Base-by-base conservation (phyloP, 1,284 basidiomycete species). In the Pholiota adiposa region DNA sequence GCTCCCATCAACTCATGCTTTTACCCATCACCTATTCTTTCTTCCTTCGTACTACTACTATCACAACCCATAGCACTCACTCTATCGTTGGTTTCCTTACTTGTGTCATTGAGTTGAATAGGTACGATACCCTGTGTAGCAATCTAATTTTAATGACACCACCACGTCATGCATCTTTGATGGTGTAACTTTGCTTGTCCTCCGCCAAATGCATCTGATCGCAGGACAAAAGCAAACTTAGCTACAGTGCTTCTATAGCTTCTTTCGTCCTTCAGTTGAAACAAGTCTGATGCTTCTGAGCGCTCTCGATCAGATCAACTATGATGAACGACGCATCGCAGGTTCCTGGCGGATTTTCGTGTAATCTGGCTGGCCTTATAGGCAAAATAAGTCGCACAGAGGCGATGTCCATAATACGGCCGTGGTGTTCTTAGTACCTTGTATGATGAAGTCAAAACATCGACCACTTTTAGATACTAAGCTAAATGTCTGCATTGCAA, bases 1-100 rank as follows among this genome's bases (percentile, higher is more conserved):
- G 23, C 60, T 52, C 54, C 38, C 54, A 48, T 62, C 44, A 49
- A 41, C 31, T 49, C 29, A 51, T 49, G 48, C 25, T 56, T 58
- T 49, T 50, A 54, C 50, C 54, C 57, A 53, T 54, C 54, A 56
- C 55, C 57, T 62, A 53, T 63, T 58, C 61, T 36, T 48, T 48
- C 33, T 29, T 48, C 60, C 40, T 52, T 63, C 64, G 67, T 61
- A 65, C 58, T 61, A 65, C 58, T 61, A 66, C 59, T 58, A 62
- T 56, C 61, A 48, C 58, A 59, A 46, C 36, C 44, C 59, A 55
- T 58, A 60, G 54, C 65, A 41, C 36, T 46, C 54, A 55, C 56
- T 57, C 54, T 57, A 61, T 59, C 62, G 61, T 48, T 65, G 54
- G 36, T 12, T 69, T 64, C 61, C 50, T 34, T 40, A 53, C 58